These are phyloP conservation scores for Pythium sukuiense DNA, from an alignment of 352 stramenopile species.

Conservation along the genomic window DNA sequence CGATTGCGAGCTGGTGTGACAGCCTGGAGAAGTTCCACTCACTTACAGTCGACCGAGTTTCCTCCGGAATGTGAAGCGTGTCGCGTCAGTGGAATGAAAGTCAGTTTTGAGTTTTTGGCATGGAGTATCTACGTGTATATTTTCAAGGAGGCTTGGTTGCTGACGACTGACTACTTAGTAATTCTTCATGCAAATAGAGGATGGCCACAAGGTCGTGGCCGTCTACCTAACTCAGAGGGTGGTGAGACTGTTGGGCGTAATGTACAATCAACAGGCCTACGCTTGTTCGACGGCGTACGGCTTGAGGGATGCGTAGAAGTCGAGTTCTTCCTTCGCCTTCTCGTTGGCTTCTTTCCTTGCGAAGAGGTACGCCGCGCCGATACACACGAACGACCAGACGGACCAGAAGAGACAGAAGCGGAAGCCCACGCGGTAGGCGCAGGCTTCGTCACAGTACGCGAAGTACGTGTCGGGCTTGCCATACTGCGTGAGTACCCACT, in stretches of 20 bases:
- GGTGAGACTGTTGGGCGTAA: background rate
- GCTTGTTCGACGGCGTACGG: constrained; percentile 1
- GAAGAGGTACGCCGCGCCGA: constrained; percentile 55
- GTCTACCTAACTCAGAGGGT: constrained; percentile 3
- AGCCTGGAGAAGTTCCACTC: constrained; percentile 70
- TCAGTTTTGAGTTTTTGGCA: constrained; percentile 15
- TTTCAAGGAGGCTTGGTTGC: background rate
- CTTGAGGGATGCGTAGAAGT: constrained; percentile 42
- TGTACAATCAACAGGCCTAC: constrained; percentile 5
- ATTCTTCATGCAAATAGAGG: constrained; percentile 2
- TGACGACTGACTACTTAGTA: constrained; percentile 4
- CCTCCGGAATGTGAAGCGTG: constrained; percentile 36
- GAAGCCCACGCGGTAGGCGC: constrained; percentile 77
- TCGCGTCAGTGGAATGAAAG: constrained; percentile 3
- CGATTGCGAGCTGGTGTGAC: constrained; percentile 63
- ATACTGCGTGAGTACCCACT: constrained; percentile 70
- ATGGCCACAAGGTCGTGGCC: background rate
- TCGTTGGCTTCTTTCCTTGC: constrained; percentile 49
- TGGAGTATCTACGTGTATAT: constrained; percentile 4
- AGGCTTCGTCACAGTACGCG: constrained; percentile 75
- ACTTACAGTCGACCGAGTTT: constrained; percentile 60
- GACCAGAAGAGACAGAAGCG: constrained; percentile 84
- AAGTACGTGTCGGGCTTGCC: constrained; percentile 65
- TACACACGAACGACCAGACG: constrained; percentile 74
- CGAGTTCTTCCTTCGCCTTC: constrained; percentile 53